Percentiles rank a stretch among this genome's conserved stretches.
Evolutionary conservation across 257 asterid species (phyloP).

Genomic region (Capsicum chinense): DNA sequence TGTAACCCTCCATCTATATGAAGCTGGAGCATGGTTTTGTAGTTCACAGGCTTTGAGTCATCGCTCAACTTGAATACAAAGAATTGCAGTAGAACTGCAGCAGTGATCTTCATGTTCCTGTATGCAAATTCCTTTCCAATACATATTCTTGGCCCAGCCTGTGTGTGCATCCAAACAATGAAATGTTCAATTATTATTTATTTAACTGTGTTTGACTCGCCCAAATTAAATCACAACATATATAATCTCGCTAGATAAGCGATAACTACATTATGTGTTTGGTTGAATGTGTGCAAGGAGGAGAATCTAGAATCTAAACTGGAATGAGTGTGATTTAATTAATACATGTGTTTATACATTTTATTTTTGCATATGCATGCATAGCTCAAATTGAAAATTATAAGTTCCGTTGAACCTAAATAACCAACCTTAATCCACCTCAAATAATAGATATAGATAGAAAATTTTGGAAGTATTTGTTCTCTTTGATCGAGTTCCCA

Average conservation of each 20-base stretch:
- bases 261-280: too few species aligned
- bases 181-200: not conserved
- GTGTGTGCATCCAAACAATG: constrained; percentile 12
- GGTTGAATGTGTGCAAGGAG: not conserved
- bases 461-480: too few species aligned
- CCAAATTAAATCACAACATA: not conserved
- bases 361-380: too few species aligned
- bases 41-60: constrained; percentile 48
- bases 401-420: too few species aligned
- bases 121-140: constrained; percentile 73
- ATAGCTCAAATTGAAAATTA: too few species aligned
- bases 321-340: too few species aligned
- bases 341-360: too few species aligned
- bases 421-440: too few species aligned
- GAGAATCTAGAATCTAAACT: not conserved
- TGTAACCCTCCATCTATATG: constrained; percentile 56
- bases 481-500: too few species aligned
- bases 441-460: too few species aligned
- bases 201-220: not conserved
- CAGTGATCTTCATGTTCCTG: constrained; percentile 65
- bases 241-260: too few species aligned
- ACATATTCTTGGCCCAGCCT: constrained; percentile 70
- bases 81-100: constrained; percentile 52
- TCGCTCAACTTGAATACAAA: constrained; percentile 54
- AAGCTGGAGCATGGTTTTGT: constrained; percentile 62